Evolutionary conservation across 2,329 filamentous ascomycete genomes (phyloP), one percentile per base, ranked within the genome.

Genomic region (Penicillium griseofulvum): DNA sequence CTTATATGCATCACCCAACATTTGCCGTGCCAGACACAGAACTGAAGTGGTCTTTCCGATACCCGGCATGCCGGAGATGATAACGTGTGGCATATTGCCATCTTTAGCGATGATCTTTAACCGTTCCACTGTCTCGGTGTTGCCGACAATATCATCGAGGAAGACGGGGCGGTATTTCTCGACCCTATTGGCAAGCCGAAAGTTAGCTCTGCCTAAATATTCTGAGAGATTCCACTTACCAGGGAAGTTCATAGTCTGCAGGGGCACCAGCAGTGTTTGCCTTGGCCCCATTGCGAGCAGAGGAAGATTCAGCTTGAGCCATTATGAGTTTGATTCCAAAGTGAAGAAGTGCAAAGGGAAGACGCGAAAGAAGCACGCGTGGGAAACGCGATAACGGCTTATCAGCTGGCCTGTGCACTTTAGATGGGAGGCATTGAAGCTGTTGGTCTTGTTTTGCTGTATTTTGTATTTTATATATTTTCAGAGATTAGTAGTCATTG

Each of bases 1-100:
- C 76, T 97, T 97, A 81, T 97, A 99, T 29, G 90, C 83, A 69
- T 96, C 89, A 9, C 94, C 94, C 2, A 99, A 81, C 57, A 99
- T 78, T 72, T 97, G 93, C 56, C 93, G 85, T 17, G 94, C 94
- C 44, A 99, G 84, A 71, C 94, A 97, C 58, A 97, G 80, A 53
- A 99, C 87, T 53, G 91, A 96, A 0, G 94, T 97, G 4, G 94
- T 99, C 80, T 99, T 99, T 74, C 94, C 94, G 69, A 97, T 99
- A 70, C 94, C 94, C 19, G 94, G 94, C 91, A 96, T 97, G 57
- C 94, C 94, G n/a, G 91, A 96, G 68, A 99, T 97, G 76, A 99
- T 97, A 69, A 99, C 86, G 76, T 99, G 94, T 2, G 94, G 94
- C 92, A 99, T 97, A 77, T 99, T 99, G 66, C 94, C 94, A 78